Evolutionary conservation across 177 flowering plant genomes (phyloP), one percentile per base, ranked within the genome.

Genomic region (Vitis hybrid): DNA sequence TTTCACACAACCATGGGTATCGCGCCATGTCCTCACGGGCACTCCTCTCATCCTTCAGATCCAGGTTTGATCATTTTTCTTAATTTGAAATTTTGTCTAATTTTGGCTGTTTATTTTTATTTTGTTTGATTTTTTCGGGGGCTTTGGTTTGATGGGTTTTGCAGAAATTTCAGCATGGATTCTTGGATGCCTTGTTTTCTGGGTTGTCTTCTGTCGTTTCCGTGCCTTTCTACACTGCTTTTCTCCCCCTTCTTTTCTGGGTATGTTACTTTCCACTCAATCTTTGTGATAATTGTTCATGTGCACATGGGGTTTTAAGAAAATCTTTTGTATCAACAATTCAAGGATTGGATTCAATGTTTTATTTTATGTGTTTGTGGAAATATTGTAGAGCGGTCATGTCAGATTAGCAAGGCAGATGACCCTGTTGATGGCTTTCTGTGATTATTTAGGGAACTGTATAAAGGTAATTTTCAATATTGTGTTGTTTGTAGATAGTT

Each of bases 171-270:
- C 94, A 86, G 74, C 84, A 88, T 76, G 63, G 82, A 52, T 75
- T 75, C 13, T 77, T 86, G 83, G 99, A 96, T 76, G 83, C 83
- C 60, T 74, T 96, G 10, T 96, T 96, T 76, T 90, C 94, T 69
- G 89, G 63, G 16, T 53, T 96, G 68, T 96, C 99, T 0, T 96
- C 90, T 77, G 90, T 86, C 78, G 99, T 96, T 70, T 96, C 99
- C 63, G 97, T 92, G 77, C 99, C 99, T 8, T 96, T 96, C 72
- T 96, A 96, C 77, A 96, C 99, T 69, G 97, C 87, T 58, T 96
- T 96, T 76, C 95, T 96, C 39, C 98, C 99, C 52, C 67, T 96
- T 72, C 88, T 96, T 14, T 96, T 96, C 82, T 96, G 99, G 99
- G 99, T 96, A 86, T 50, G 78, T 59, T 67, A 63, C 67, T 22